Conservation (phyloP, 73 alveolate genomes). For the Paramecium pentaurelia region DNA sequence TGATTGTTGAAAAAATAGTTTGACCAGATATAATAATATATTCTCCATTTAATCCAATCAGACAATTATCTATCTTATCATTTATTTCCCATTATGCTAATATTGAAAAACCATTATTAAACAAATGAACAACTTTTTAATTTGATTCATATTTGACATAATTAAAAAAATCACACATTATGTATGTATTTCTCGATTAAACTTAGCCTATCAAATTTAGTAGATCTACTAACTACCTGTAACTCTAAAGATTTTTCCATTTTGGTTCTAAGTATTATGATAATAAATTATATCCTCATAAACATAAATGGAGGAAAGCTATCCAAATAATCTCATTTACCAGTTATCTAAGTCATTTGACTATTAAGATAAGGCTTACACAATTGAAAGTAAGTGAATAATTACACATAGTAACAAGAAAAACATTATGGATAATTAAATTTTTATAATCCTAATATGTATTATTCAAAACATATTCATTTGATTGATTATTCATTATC, state of each 20-base stretch:
- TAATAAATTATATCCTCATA: neutral
- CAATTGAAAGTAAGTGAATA: neutral
- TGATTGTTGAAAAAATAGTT: neutral
- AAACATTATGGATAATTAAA: neutral
- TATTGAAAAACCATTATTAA: neutral
- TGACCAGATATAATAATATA: neutral
- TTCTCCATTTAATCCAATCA: neutral
- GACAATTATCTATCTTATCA: neutral
- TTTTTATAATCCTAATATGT: neutral
- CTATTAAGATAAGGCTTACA: neutral
- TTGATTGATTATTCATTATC: neutral
- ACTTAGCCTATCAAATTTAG: neutral
- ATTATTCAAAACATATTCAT: neutral
- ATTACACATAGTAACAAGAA: neutral
- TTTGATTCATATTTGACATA: neutral
- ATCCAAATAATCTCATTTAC: constrained; percentile 10
- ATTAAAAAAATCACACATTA: neutral
- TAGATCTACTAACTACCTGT: neutral
- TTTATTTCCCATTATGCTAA: neutral
- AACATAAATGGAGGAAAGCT: neutral
- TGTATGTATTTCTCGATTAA: neutral
- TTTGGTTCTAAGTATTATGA: neutral
- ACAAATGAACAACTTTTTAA: neutral
- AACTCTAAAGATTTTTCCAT: neutral
- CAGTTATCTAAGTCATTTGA: neutral